Evolutionary conservation across 495 filamentous ascomycete genomes (phyloP), one percentile per base, ranked within the genome.

Genomic region (Tuber magnatum): DNA sequence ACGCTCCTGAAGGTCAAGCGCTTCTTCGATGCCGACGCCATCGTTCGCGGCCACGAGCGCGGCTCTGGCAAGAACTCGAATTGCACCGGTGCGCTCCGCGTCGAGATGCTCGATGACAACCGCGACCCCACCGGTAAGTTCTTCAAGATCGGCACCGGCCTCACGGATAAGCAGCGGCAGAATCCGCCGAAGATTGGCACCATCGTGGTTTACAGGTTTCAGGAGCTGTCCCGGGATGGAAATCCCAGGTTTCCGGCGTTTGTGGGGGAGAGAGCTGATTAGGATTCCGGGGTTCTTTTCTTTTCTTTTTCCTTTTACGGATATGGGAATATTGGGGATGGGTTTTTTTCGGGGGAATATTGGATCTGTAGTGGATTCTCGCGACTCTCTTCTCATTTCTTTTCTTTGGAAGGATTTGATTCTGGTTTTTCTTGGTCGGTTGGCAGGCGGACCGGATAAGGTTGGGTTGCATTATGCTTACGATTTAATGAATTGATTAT

Each of bases 141-240:
- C 70, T 83, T 83, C 42, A 83, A 83, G 78, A 78, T 82, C 24
- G 81, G 81, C 2, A 82, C 73, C 12, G 81, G 81, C 0, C 72
- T 83, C 32, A 83, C 81, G 65, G 81, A 83, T 77, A 46, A 56
- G 61, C 79, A 82, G 73, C 77, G 81, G 43, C 77, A 70, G 61
- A 75, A 71, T 6, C 81, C 81, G 32, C 81, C 81, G 1, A 83
- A 82, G 74, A 75, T 83, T 74, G 81, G 81, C 0, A 69, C 14
- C 10, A 72, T 71, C 6, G 76, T 83, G 4, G 80, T 81, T 65
- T 82, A 81, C 74, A 71, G 77, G 73, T 83, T 82, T 46, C 81
- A 83, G 48, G 81, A 83, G 69, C 42, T 83, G 71, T 81, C 81
- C 20, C 76, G 76, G 39, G 77, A 71, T 77, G 81, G 81, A 2